Evolutionary conservation across 1,284 basidiomycete genomes (phyloP), one percentile per base, ranked within the genome.

Genomic region (Ustilago nuda): DNA sequence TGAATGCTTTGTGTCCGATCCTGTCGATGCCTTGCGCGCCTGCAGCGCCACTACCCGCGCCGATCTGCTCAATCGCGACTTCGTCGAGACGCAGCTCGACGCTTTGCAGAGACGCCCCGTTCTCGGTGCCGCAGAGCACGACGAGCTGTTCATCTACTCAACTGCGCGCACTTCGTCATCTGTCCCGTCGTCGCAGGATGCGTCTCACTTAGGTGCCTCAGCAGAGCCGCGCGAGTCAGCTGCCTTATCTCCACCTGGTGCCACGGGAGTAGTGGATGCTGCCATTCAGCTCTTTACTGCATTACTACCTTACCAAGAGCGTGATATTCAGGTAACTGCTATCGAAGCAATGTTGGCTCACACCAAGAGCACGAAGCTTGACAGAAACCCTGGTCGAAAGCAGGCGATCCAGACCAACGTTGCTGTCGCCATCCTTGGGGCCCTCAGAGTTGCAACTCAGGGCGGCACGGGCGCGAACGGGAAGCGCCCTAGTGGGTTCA

Each of bases 321-420:
- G 91, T 5, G 86, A 90, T 9, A 89, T 92, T 0, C 91, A 92
- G 50, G 88, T 90, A 0, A 90, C 91, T 50, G 89, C 91, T 0
- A 87, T 97, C 48, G 90, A 90, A 0, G 90, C 92, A 62, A 88
- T 97, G 37, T 87, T 88, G 17, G 85, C 84, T 41, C 87, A 90
- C 33, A 89, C 90, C 3, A 89, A 90, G 19, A 95, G 94, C 4
- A 88, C 90, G 4, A 94, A 93, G 84, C 89, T 95, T 33, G 96
- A 98, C 67, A 92, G 90, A 85, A 98, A 98, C 82, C 89, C 91
- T 0, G 96, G 94, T 0, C 88, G 96, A n/a, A 93, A 92, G 82
- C 91, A 93, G 23, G 95, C 96, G 0, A 92, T 96, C 0, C 87
- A 92, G 19, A 89, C 94, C 64, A 99, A 99, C 86, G 90, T 91